phyloP scores from a whole-genome alignment of 305 asterid species.

The Fraxinus sp. region DNA sequence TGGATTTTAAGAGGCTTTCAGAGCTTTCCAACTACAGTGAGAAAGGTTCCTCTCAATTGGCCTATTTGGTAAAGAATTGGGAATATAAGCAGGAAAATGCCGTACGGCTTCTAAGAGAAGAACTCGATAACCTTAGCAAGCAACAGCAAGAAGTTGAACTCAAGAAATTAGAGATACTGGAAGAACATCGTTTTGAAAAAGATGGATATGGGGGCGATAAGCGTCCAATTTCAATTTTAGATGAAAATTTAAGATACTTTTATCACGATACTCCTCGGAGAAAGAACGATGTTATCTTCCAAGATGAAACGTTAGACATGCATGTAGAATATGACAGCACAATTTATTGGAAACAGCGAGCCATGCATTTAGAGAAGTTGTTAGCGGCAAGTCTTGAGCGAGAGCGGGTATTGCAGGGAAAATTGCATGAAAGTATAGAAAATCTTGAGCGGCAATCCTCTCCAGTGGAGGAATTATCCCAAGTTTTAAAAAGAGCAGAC shows the following conservation, averaged over 20 bases:
- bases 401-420: conserved; percentile 57
- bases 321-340: conserved; percentile 69
- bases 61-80: conserved; percentile 81
- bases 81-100: conserved; percentile 72
- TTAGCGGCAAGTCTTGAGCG: conserved; percentile 58
- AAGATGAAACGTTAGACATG: conserved; percentile 47
- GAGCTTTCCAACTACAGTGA: conserved; percentile 83
- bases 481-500: conserved; percentile 45
- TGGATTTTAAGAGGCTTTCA: conserved; percentile 64
- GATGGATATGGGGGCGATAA: conserved; percentile 76
- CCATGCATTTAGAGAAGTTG: conserved; percentile 63
- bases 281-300: conserved; percentile 39
- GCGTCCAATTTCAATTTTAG: conserved; percentile 79
- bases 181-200: conserved; percentile 73
- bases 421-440: conserved; percentile 77
- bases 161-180: conserved; percentile 82
- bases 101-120: conserved; percentile 75
- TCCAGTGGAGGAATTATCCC: conserved; percentile 76
- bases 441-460: conserved; percentile 76
- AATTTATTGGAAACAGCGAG: conserved; percentile 69
- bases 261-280: conserved; percentile 60
- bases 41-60: conserved; percentile 79
- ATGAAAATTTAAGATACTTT: conserved; percentile 56
- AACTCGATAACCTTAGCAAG: conserved; percentile 73
- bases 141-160: conserved; percentile 86